Conservation (phyloP, 192 early-diverging fungal species). For the Coemansia sp. region DNA sequence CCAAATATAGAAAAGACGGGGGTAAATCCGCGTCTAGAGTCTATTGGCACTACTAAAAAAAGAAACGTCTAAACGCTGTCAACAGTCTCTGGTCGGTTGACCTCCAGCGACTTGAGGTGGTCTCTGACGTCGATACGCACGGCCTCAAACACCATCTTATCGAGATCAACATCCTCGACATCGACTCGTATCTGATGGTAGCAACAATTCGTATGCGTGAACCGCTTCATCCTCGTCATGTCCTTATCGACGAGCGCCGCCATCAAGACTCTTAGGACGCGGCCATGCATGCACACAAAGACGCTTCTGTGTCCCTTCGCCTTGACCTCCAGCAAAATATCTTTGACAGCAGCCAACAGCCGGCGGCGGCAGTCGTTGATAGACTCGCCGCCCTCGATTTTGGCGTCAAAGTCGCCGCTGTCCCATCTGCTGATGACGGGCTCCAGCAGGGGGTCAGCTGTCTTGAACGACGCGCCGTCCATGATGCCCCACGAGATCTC, state of each 20-base stretch:
- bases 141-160: constrained; percentile 23
- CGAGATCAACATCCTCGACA: constrained; percentile 8
- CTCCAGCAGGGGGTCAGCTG: constrained; percentile 4
- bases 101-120: constrained; percentile 18
- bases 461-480: constrained; percentile 27
- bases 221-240: constrained; percentile 32
- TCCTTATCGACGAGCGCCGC: constrained; percentile 38
- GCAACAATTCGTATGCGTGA: constrained; percentile 41
- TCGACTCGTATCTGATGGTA: constrained; percentile 44
- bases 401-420: constrained; percentile 39
- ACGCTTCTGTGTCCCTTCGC: constrained; percentile 17
- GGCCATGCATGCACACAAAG: constrained; percentile 40
- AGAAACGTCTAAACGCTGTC: background rate
- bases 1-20: background rate
- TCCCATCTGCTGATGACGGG: constrained; percentile 22
- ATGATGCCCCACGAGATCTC: constrained; percentile 50
- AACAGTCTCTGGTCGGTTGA: background rate
- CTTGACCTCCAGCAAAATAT: constrained; percentile 18
- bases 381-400: constrained; percentile 37
- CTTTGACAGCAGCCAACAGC: constrained; percentile 20
- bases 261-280: constrained; percentile 49
- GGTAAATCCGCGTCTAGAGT: background rate
- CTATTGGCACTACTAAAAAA: no score
- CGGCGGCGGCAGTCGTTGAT: constrained; percentile 34
- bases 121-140: constrained; percentile 38